Percentiles rank a stretch among this genome's conserved stretches.
These are phyloP conservation scores for Talaromyces trachyspermus DNA, from an alignment of 495 filamentous ascomycete species.

Conservation along the genomic window DNA sequence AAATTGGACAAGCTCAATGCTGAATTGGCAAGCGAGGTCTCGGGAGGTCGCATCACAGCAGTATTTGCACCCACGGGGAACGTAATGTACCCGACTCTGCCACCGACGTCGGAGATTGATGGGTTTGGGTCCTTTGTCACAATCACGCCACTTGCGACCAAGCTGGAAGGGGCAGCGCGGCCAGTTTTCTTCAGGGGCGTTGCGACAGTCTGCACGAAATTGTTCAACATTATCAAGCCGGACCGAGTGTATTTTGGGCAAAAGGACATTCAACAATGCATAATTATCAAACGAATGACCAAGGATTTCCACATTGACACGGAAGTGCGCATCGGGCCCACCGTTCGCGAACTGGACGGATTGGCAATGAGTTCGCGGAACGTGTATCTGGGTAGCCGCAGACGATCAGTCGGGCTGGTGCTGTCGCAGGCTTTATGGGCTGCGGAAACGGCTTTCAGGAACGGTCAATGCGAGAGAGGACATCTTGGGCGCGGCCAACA, in stretches of 20 bases:
- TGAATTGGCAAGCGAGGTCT: conserved; percentile 53
- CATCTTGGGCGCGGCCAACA: conserved; percentile 59
- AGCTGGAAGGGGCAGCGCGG: conserved; percentile 77
- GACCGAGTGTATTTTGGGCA: conserved; percentile 94
- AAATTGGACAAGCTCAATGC: conserved; percentile 60
- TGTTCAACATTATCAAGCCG: conserved; percentile 86
- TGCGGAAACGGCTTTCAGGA: conserved; percentile 59
- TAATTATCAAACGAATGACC: conserved; percentile 80
- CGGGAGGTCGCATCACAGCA: conserved; percentile 61
- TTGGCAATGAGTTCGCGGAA: conserved; percentile 93
- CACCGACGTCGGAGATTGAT: conserved; percentile 71
- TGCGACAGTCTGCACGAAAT: conserved; percentile 93
- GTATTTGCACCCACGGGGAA: conserved; percentile 78
- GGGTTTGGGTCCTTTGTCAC: conserved; percentile 87
- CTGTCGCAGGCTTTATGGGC: conserved; percentile 59
- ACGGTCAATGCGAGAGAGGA: conserved; percentile 51
- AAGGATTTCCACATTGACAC: conserved; percentile 79
- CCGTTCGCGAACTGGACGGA: conserved; percentile 72
- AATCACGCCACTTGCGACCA: conserved; percentile 71
- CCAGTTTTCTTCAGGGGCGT: conserved; percentile 96
- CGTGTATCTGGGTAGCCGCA: conserved; percentile 75
- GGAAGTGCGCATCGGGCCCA: conserved; percentile 65
- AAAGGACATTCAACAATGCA: conserved; percentile 95
- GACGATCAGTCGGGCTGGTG: conserved; percentile 64
- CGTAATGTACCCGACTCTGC: conserved; percentile 80